These are phyloP conservation scores for Leccinum sublutescens DNA, from an alignment of 768 basidiomycete genomes.

Conservation along the genomic window DNA sequence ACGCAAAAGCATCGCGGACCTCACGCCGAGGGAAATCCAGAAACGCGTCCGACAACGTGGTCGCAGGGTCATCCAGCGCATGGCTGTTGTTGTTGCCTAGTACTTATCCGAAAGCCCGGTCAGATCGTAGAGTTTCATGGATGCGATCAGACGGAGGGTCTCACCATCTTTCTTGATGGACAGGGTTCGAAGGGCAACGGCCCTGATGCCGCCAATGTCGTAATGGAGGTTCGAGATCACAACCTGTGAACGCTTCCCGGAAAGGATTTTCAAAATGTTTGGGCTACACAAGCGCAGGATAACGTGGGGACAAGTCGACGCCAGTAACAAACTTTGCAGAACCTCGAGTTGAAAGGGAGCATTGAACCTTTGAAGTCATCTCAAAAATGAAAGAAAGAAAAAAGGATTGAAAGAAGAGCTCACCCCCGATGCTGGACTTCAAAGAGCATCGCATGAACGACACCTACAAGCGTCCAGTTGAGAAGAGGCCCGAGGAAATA, in stretches of 20 bases:
- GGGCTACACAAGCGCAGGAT: conserved; percentile 65
- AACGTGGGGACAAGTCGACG: conserved; percentile 60
- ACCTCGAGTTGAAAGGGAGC: conserved; percentile 58
- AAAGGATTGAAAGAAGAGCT: conserved; percentile 13
- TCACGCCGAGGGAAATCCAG: conserved; percentile 55
- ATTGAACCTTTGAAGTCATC: conserved; percentile 38
- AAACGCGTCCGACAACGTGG: conserved; percentile 36
- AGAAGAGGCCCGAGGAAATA: conserved; percentile 74
- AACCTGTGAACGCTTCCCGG: conserved; percentile 37
- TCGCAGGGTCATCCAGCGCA: conserved; percentile 17
- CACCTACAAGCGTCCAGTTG: conserved; percentile 78
- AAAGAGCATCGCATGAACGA: conserved; percentile 58
- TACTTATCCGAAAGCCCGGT: conserved; percentile 4
- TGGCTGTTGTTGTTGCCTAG: conserved; percentile 16
- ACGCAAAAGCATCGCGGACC: conserved; percentile 54
- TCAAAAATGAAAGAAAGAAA: not conserved
- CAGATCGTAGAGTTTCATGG: not conserved
- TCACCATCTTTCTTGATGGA: conserved; percentile 40
- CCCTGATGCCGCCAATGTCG: conserved; percentile 40
- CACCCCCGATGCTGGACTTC: conserved; percentile 61
- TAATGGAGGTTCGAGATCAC: conserved; percentile 30
- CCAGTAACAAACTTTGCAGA: conserved; percentile 63
- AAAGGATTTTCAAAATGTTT: conserved; percentile 47
- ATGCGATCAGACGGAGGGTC: conserved; percentile 1
- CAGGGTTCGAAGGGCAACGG: conserved; percentile 39